phyloP scores from a whole-genome alignment of 225 moss, liverwort and hornwort genomes.

The Lunularia cruciata region DNA sequence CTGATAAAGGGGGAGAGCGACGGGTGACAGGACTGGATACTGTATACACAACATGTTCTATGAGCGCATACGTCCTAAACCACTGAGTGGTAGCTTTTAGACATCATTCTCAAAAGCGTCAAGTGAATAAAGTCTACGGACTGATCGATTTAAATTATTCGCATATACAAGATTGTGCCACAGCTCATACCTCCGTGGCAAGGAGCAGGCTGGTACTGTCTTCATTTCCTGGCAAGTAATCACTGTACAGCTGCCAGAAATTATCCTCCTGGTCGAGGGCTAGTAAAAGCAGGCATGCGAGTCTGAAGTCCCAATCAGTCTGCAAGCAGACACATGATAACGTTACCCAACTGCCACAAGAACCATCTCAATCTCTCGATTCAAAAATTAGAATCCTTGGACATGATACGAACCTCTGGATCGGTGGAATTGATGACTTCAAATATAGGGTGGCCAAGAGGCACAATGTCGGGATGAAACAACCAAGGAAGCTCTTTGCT shows the following conservation, averaged over 20 bases:
- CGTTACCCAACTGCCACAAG: background rate
- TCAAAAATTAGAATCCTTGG: background rate
- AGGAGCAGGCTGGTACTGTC: conserved; percentile 77
- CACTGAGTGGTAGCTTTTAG: too few relatives aligned
- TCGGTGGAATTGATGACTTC: conserved; percentile 80
- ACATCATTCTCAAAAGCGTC: background rate
- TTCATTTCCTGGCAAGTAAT: conserved; percentile 81
- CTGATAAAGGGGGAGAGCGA: too few relatives aligned
- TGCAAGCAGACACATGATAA: conserved; percentile 30
- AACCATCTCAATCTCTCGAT: background rate
- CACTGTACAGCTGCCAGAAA: conserved; percentile 93
- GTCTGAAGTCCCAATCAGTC: conserved; percentile 87
- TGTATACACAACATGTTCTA: too few relatives aligned
- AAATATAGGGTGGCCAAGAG: conserved; percentile 88
- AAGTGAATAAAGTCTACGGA: background rate
- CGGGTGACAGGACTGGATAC: too few relatives aligned
- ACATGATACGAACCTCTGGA: conserved; percentile 53
- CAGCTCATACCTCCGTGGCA: conserved; percentile 70
- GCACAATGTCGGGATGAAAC: conserved; percentile 95
- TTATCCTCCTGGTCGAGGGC: conserved; percentile 84
- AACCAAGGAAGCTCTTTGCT: conserved; percentile 59
- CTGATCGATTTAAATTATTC: background rate
- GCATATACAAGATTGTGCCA: too few relatives aligned
- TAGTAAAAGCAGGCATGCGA: conserved; percentile 75
- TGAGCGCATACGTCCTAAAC: too few relatives aligned